These are phyloP conservation scores for Lepiota subincarnata DNA, from an alignment of 768 basidiomycete genomes.

Conservation along the genomic window DNA sequence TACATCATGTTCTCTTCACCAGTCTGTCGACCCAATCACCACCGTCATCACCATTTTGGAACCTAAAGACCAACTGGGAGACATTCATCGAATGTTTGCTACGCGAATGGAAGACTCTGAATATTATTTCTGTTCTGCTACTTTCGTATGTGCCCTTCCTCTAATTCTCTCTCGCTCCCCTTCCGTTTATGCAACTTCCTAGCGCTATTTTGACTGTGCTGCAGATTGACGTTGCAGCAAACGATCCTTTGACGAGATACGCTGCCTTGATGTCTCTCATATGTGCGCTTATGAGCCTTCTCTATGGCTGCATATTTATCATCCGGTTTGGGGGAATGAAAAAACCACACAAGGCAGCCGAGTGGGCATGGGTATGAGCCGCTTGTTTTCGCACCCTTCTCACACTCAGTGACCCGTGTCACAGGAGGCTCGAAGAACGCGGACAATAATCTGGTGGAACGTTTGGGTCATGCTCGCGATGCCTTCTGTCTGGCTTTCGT, in stretches of 20 bases:
- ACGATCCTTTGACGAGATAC: slow-evolving; percentile 53
- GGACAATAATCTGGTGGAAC: slow-evolving; percentile 43
- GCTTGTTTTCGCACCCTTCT: background rate
- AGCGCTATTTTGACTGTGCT: slow-evolving; percentile 33
- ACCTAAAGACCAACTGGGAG: slow-evolving; percentile 26
- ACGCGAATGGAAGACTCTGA: slow-evolving; percentile 33
- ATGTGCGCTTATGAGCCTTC: slow-evolving; percentile 57
- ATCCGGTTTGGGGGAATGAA: slow-evolving; percentile 63
- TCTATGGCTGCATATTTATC: slow-evolving; percentile 63
- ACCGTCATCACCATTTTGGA: slow-evolving; percentile 15
- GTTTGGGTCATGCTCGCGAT: slow-evolving; percentile 66
- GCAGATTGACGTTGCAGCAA: slow-evolving; percentile 34
- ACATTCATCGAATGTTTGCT: slow-evolving; percentile 26
- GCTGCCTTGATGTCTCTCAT: slow-evolving; percentile 53
- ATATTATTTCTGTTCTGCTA: slow-evolving; percentile 30
- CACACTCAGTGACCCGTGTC: background rate
- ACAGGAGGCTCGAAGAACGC: slow-evolving; percentile 47
- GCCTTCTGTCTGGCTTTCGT: slow-evolving; percentile 62
- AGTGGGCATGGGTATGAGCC: slow-evolving; percentile 54
- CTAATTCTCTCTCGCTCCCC: background rate
- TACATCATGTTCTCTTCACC: slow-evolving; percentile 4
- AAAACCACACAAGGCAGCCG: slow-evolving; percentile 57
- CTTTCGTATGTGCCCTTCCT: slow-evolving; percentile 20
- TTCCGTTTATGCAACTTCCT: background rate
- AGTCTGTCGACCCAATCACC: background rate